phyloP scores from a whole-genome alignment of 2,329 filamentous ascomycete genomes.

The Aphanoascus verrucosus region DNA sequence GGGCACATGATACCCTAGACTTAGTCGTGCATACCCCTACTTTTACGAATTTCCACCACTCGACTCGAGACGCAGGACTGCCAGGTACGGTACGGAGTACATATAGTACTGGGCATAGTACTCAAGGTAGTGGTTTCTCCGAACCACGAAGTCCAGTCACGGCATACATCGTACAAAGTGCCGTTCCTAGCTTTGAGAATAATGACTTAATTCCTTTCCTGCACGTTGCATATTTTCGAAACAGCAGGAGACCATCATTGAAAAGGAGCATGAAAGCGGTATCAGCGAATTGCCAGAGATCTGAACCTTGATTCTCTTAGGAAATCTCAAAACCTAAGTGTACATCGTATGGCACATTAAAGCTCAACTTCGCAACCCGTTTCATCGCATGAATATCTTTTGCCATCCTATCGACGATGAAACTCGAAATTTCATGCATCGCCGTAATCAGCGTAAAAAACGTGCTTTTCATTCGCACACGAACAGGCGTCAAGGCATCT shows the following conservation, averaged over 20 bases:
- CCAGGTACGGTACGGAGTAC: no score
- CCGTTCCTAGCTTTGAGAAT: no score
- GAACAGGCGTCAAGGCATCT: not conserved
- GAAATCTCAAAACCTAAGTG: not conserved
- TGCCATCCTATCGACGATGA: not conserved
- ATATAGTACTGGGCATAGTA: no score
- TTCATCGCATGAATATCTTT: slow-evolving; percentile 1
- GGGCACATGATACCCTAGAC: no score
- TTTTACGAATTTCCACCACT: no score
- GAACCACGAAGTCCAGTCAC: no score
- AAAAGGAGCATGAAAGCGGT: not conserved
- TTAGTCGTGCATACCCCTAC: no score
- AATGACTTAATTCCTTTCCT: not conserved
- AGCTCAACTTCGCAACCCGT: slow-evolving; percentile 1
- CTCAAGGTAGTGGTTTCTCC: no score
- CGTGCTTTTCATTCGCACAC: not conserved
- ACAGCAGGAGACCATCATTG: not conserved
- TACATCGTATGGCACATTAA: slow-evolving; percentile 6
- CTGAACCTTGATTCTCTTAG: not conserved
- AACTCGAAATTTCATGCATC: not conserved
- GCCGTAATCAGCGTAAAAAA: not conserved
- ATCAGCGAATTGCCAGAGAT: not conserved
- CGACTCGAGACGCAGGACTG: no score
- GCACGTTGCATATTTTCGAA: no score
- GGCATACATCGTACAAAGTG: no score